Evolutionary conservation across 305 asterid genomes (phyloP).

Genomic region (Salvia sclarea): DNA sequence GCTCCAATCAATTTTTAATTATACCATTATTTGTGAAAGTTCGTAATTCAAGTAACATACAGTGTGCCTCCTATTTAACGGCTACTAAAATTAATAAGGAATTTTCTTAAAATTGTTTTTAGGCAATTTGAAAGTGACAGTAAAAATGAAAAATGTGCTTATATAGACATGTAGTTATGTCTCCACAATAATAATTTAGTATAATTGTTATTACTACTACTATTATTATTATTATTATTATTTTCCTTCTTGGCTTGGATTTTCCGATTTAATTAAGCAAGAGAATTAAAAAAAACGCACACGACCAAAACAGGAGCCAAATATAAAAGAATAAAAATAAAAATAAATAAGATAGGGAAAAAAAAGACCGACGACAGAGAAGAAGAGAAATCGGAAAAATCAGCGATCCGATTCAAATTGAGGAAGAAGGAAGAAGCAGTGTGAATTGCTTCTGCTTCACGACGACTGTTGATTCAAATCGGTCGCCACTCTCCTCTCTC

Average conservation of each 20-base stretch:
- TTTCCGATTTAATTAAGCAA: neutral
- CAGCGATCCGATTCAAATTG: too few species aligned
- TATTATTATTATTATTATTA: too few species aligned
- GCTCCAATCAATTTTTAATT: too few species aligned
- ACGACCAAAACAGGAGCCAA: too few species aligned
- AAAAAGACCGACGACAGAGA: slow-evolving; percentile 12
- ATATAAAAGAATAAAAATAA: neutral
- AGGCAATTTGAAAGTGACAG: neutral
- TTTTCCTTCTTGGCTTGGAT: neutral
- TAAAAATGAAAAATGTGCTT: too few species aligned
- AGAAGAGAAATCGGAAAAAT: slow-evolving; percentile 19
- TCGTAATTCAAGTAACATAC: neutral
- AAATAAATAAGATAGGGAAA: too few species aligned
- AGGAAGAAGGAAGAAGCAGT: neutral
- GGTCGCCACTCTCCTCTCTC: neutral
- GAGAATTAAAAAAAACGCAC: too few species aligned
- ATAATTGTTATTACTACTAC: too few species aligned
- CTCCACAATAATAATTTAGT: neutral
- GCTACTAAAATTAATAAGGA: neutral
- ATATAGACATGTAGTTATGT: neutral
- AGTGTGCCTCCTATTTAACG: neutral
- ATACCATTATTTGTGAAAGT: neutral
- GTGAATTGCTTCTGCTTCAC: slow-evolving; percentile 15
- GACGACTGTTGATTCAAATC: neutral
- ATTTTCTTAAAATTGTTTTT: neutral